Base-by-base conservation (phyloP, 1,284 basidiomycete species). In the Microbotryomycetes sp. region DNA sequence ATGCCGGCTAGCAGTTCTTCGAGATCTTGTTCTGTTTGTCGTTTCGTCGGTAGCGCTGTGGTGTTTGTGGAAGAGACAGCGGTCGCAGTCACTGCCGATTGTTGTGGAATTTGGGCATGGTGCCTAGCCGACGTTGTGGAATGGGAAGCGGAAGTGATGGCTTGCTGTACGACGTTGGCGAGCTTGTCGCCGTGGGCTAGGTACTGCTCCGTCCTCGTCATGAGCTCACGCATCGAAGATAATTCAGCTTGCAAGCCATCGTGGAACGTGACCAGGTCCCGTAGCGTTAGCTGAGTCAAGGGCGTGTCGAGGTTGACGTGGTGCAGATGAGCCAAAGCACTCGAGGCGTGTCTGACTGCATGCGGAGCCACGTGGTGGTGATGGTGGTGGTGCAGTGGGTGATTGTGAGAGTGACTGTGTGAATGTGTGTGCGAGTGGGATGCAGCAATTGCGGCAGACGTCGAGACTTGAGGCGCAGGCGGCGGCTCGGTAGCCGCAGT, bases 171-270 rank as follows among this genome's bases (percentile, higher is more conserved):
- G 11, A 56, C 26, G 3, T 47, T 41, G 29, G 65, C 52, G 16
- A 66, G 46, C 24, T 31, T 48, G 15, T 68, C 66, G 1, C 66
- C 61, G 4, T 57, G 41, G 1, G 50, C n/a, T 16, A 68, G 26
- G 52, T 61, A 66, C 31, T 46, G 52, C 35, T 66, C 66, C 13
- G 63, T 48, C 0, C 59, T 50, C 1, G 11, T 24, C 24, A 64
- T 49, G n/a, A 59, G 53, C 16, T 62, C 66, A 21, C 60, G 45
- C 45, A 61, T 57, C 13, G 31, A 28, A 0, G 15, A 26, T 11
- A 66, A 15, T 35, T 68, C 66, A 5, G 21, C 46, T 0, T 31
- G 26, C 2, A 68, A 56, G 2, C 56, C 53, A 3, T 63, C 61
- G 31, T 57, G 56, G 29, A 68, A 48, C 2, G 16, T 15, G 2